phyloP scores from a whole-genome alignment of 176 grass and related monocot species.

The Phoenix dactylifera region DNA sequence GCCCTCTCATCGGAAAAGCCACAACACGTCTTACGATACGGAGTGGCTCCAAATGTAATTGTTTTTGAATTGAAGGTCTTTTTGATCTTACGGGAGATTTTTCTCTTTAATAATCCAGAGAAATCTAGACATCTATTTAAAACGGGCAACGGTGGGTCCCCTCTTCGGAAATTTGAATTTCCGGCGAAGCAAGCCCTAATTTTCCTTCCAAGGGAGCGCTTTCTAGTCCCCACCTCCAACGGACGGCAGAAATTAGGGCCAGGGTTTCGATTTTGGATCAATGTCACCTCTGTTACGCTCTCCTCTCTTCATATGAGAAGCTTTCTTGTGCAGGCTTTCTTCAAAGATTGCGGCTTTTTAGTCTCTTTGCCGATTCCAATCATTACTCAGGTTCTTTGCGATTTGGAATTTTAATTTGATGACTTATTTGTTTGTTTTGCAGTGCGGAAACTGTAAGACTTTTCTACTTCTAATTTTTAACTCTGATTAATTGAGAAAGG shows the following conservation, averaged over 20 bases:
- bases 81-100: neutral
- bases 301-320: neutral
- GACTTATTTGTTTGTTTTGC: too few relatives aligned
- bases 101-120: too few relatives aligned
- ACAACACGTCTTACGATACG: too few relatives aligned
- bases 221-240: too few relatives aligned
- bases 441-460: too few relatives aligned
- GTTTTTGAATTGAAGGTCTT: neutral
- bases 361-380: slow-evolving; percentile 35
- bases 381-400: slow-evolving; percentile 13
- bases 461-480: too few relatives aligned
- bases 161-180: slow-evolving; percentile 29
- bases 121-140: neutral
- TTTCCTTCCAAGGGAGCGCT: too few relatives aligned
- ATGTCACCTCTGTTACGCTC: neutral
- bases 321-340: slow-evolving; percentile 7
- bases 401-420: too few relatives aligned
- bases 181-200: slow-evolving; percentile 1
- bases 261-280: slow-evolving; percentile 2
- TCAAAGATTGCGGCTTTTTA: slow-evolving; percentile 59
- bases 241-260: neutral
- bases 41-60: too few relatives aligned
- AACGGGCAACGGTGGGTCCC: slow-evolving; percentile 8
- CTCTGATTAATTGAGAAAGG: too few relatives aligned
- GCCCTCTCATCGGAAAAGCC: neutral